These are phyloP conservation scores for Cubamyces lactineus DNA, from an alignment of 768 basidiomycete species.

Conservation along the genomic window DNA sequence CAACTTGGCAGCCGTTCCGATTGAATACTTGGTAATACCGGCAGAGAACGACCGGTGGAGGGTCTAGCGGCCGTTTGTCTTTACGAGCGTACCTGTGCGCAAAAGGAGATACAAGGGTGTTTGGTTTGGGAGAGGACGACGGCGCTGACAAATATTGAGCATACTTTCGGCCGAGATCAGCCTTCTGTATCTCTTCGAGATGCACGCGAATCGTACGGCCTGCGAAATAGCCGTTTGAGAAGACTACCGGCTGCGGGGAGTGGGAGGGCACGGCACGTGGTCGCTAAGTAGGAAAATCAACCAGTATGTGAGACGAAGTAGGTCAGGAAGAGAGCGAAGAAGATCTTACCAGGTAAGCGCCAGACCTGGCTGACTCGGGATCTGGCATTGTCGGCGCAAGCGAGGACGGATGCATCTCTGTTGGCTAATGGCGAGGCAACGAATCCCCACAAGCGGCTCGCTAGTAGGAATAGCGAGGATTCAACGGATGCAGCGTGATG, in stretches of 20 bases:
- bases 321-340: too few relatives aligned
- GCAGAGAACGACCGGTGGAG: constrained; percentile 20
- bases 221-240: constrained; percentile 59
- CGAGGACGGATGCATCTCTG: too few relatives aligned
- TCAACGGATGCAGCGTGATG: too few relatives aligned
- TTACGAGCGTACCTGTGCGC: constrained; percentile 15
- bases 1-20: neutral
- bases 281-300: neutral
- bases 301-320: too few relatives aligned
- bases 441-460: too few relatives aligned
- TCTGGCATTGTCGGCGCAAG: too few relatives aligned
- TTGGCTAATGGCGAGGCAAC: too few relatives aligned
- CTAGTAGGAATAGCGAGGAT: too few relatives aligned
- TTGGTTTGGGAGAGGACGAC: too few relatives aligned
- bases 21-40: neutral
- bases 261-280: neutral
- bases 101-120: neutral
- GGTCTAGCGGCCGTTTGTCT: constrained; percentile 24
- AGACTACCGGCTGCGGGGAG: constrained; percentile 53
- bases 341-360: too few relatives aligned
- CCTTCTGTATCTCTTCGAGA: constrained; percentile 62
- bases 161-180: constrained; percentile 66
- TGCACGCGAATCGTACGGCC: constrained; percentile 59
- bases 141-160: constrained; percentile 26
- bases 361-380: too few relatives aligned